Conservation (phyloP, 2,329 filamentous ascomycete species). For the Volutella citrinella region DNA sequence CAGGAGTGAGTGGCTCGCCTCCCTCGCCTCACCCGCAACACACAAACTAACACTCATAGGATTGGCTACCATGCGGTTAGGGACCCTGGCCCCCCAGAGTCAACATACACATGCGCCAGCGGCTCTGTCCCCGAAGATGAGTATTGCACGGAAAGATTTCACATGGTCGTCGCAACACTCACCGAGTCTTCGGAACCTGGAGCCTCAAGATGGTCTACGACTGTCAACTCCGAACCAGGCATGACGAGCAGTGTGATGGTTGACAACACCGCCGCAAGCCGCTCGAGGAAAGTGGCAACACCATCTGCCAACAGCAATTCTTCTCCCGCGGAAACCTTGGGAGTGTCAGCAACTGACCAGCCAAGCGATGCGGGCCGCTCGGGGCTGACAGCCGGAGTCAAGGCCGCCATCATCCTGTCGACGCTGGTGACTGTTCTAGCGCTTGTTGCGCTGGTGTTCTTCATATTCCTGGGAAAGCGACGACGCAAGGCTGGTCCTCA, state of each 20-base stretch:
- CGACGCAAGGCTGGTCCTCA: conserved; percentile 9
- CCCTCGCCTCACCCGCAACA: no score
- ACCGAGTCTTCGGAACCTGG: no score
- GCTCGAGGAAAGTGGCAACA: conserved; percentile 5
- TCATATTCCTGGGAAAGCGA: conserved; percentile 32
- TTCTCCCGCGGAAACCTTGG: conserved; percentile 13
- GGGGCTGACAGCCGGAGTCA: conserved; percentile 37
- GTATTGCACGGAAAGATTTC: no score
- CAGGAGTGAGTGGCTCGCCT: conserved; percentile 39
- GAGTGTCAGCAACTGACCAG: conserved; percentile 3
- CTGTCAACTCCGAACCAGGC: no score
- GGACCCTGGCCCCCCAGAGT: conserved; percentile 25
- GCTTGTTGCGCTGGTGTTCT: conserved; percentile 34
- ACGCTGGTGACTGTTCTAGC: conserved; percentile 37
- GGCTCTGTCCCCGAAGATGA: conserved; percentile 7
- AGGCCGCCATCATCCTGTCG: conserved; percentile 44
- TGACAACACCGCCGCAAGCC: conserved; percentile 1
- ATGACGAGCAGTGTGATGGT: no score
- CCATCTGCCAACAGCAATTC: conserved; percentile 16
- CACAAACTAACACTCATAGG: no score
- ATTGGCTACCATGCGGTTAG: conserved; percentile 23
- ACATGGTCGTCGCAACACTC: no score
- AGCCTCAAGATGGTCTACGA: no score
- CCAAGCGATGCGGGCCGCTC: no score
- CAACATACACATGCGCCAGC: conserved; percentile 19